Evolutionary conservation across 2,329 filamentous ascomycete genomes (phyloP), one percentile per base, ranked within the genome.

Genomic region (Hypoxylon sp.): DNA sequence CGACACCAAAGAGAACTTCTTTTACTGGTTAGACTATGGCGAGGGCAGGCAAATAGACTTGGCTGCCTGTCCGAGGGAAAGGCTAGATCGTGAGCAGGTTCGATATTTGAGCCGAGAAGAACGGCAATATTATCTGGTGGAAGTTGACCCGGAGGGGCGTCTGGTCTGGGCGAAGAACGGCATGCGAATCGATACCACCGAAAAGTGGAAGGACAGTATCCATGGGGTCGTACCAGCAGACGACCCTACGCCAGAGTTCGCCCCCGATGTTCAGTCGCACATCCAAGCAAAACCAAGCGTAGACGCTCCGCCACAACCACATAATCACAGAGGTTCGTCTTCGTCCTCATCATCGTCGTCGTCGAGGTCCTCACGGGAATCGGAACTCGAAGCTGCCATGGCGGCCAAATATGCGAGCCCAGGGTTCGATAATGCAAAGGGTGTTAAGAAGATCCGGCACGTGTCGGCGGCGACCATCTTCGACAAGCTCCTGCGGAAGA

Each of bases 81-180:
- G 89, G 13, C 82, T 97, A 6, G 92, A 96, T 56, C 86, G 88
- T 24, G 93, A 97, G 78, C 89, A 91, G 74, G 92, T 97, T 1
- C 87, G 94, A 17, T 98, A 97, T 77, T 82, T 98, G 21, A 93
- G 90, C 5, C 86, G 91, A 1, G 93, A 97, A 77, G 94, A 97
- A 78, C 86, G 94, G 7, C 84, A 92, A 77, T 86, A 92, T 71
- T 98, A 97, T 76, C 83, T 97, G 11, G 93, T 96, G 32, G 87
- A 86, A 44, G 88, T 97, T 11, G 92, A 97, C 74, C 76, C 81
- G 0, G 85, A 92, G 39, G 94, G 94, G 0, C 86, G 90, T 4
- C 84, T 97, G n/a, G 90, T 92, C 68, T 97, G 93, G 93, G 92
- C 91, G 0, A 97, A 96, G 81, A 94, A 96, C 74, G 90, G 90